Conservation (phyloP, 1,284 basidiomycete genomes). For the Malassezia sympodialis region DNA sequence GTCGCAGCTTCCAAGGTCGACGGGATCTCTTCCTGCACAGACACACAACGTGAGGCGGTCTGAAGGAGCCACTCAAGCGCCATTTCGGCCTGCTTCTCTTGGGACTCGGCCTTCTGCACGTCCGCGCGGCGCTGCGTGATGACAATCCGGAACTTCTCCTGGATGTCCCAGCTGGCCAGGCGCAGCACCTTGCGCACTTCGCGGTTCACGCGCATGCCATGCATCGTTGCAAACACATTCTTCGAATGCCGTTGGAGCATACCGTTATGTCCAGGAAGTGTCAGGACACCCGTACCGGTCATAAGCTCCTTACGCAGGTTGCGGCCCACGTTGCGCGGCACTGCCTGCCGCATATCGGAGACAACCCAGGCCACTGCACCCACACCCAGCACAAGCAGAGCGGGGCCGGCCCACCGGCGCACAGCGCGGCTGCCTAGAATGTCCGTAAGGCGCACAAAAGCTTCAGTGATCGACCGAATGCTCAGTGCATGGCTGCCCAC, state of each 20-base stretch:
- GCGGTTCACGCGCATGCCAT: slow-evolving; percentile 63
- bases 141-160: slow-evolving; percentile 68
- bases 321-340: slow-evolving; percentile 65
- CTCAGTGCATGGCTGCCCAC: slow-evolving; percentile 71
- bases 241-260: slow-evolving; percentile 11
- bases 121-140: slow-evolving; percentile 63
- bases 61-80: slow-evolving; percentile 34
- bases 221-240: slow-evolving; percentile 57
- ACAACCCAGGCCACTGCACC: slow-evolving; percentile 74
- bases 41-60: slow-evolving; percentile 15
- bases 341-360: slow-evolving; percentile 74
- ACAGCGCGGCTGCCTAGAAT: slow-evolving; percentile 70
- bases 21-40: slow-evolving; percentile 1
- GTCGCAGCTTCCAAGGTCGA: not conserved
- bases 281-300: slow-evolving; percentile 14
- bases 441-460: slow-evolving; percentile 50
- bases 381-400: slow-evolving; percentile 63
- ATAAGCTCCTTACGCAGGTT: slow-evolving; percentile 28
- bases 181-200: slow-evolving; percentile 92
- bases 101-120: slow-evolving; percentile 33
- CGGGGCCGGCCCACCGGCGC: slow-evolving; percentile 77
- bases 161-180: slow-evolving; percentile 81
- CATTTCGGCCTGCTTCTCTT: slow-evolving; percentile 29
- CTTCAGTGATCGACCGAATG: slow-evolving; percentile 37
- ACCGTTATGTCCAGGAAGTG: not conserved